Evolutionary conservation across 192 early-diverging fungal species (phyloP), one percentile per base, ranked within the genome.

Genomic region (Umbelopsis vinacea): DNA sequence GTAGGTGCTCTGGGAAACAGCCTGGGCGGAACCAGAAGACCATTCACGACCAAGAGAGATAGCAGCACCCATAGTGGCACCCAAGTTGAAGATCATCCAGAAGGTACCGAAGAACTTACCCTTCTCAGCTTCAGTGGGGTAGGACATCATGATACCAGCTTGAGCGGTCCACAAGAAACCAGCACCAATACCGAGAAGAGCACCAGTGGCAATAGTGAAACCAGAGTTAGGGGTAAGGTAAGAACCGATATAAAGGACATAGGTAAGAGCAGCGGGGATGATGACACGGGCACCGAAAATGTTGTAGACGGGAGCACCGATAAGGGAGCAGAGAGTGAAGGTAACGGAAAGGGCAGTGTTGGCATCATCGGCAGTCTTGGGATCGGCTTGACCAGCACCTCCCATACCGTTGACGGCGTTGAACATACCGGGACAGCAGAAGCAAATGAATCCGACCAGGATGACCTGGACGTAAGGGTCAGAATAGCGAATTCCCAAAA

Each of bases 21-120:
- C 74, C 26, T 82, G 74, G 11, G 73, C 77, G 22, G 75, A 74
- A 0, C 74, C 66, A 24, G 70, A 63, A 67, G 92, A 76, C 84
- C 79, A 95, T 79, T 93, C 89, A 67, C 90, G 83, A 47, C 81
- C 89, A 53, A 95, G 86, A 33, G 87, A 86, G 72, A 96, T 85
- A 43, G 90, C 84, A 66, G 89, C 88, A 74, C 95, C 95, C 24
- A 96, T 68, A 70, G 92, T 87, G 40, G 90, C 95, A 67, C 95
- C 95, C 46, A 84, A 54, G 74, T 93, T 93, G 86, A 94, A 96
- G 66, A 95, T 90, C 70, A 89, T 84, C 95, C 95, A 96, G 87
- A 96, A 96, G 40, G 90, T 83, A 23, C 89, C 89, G 60, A 96
- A 93, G 79, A 84, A 93, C 70, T 84, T 87, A 46, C 92, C 93